These are phyloP conservation scores for Acanthamoeba rhysodes DNA, from an alignment of 208 protist species.

Conservation along the genomic window DNA sequence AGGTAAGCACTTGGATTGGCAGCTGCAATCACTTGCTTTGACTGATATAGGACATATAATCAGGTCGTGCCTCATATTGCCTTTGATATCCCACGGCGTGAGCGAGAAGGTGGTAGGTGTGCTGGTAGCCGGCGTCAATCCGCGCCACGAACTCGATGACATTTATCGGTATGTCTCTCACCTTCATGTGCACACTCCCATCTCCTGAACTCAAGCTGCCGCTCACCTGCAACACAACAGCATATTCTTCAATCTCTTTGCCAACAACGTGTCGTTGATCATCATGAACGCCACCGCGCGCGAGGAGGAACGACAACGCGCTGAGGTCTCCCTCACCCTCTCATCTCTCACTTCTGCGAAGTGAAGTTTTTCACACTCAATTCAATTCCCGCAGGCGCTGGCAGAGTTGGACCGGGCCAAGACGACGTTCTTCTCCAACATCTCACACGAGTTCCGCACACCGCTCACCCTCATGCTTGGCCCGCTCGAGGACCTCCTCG, in stretches of 20 bases:
- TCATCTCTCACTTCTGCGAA: too few relatives aligned
- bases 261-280: not conserved
- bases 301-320: slow-evolving; percentile 15
- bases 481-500: too few relatives aligned
- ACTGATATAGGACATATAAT: not conserved
- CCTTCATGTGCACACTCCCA: not conserved
- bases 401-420: slow-evolving; percentile 80
- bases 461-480: too few relatives aligned
- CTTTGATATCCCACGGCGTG: not conserved
- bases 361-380: too few relatives aligned
- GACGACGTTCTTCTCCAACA: slow-evolving; percentile 80
- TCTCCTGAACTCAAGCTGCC: not conserved
- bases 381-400: not conserved
- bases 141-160: slow-evolving; percentile 7
- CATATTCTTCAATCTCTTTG: slow-evolving; percentile 43
- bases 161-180: not conserved
- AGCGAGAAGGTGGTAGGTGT: slow-evolving; percentile 2
- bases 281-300: slow-evolving; percentile 13
- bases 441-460: slow-evolving; percentile 80
- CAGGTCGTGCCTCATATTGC: not conserved
- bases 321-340: not conserved
- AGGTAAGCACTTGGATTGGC: not conserved
- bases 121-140: slow-evolving; percentile 51
- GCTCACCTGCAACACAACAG: not conserved
- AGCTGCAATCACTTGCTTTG: not conserved